phyloP scores from a whole-genome alignment of 768 basidiomycete species.

The Leccinum sublutescens region DNA sequence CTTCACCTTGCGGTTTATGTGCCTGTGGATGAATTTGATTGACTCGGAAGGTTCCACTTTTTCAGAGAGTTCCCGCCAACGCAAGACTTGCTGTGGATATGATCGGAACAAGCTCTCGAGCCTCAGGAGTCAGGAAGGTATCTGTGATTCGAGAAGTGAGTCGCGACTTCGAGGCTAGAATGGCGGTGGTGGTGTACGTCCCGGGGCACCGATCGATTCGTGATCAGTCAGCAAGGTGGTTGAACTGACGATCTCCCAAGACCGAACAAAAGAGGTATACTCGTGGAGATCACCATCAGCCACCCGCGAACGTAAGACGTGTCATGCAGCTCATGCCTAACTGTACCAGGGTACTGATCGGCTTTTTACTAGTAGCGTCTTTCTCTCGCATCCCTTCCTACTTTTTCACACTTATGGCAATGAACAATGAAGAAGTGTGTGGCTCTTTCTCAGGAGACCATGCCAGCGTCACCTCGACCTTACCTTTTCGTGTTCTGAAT shows the following conservation, averaged over 20 bases:
- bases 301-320: background rate
- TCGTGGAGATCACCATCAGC: background rate
- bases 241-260: background rate
- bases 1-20: slow-evolving; percentile 1
- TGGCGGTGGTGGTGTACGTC: background rate
- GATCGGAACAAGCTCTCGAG: slow-evolving; percentile 5
- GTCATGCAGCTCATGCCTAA: background rate
- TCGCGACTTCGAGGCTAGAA: background rate
- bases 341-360: background rate
- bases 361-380: background rate
- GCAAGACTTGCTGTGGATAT: slow-evolving; percentile 5
- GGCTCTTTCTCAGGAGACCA: background rate
- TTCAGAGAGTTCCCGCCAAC: background rate
- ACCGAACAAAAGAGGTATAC: background rate
- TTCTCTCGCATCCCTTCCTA: background rate
- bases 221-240: background rate
- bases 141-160: background rate
- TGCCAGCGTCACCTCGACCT: background rate
- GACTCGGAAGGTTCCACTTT: background rate
- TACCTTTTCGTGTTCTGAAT: background rate
- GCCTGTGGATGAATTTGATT: background rate
- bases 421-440: background rate
- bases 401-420: background rate
- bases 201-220: background rate
- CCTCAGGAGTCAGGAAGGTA: slow-evolving; percentile 22